phyloP scores from a whole-genome alignment of 2,329 filamentous ascomycete species.

The Aschersonia sp. region DNA sequence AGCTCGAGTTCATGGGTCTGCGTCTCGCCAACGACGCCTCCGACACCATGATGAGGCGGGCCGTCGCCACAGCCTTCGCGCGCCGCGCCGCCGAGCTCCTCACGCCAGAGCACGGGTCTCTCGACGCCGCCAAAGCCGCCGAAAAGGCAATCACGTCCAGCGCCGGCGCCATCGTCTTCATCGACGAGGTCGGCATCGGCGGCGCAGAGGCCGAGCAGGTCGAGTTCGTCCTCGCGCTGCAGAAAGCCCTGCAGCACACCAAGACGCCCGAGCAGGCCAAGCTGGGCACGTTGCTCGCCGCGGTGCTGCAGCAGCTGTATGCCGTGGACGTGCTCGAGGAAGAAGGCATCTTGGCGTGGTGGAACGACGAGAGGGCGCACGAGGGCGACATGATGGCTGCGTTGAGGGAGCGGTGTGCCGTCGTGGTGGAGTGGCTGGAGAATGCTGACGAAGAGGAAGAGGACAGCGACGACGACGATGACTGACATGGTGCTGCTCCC shows the following conservation, averaged over 20 bases:
- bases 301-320: constrained; percentile 72
- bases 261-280: constrained; percentile 39
- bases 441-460: constrained; percentile 63
- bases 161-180: constrained; percentile 38
- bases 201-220: constrained; percentile 65
- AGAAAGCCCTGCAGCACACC: constrained; percentile 59
- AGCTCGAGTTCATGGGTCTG: constrained; percentile 87
- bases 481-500: not conserved
- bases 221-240: constrained; percentile 70
- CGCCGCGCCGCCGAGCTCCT: constrained; percentile 62
- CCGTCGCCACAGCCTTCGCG: constrained; percentile 74
- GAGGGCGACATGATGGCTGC: constrained; percentile 54
- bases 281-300: constrained; percentile 54
- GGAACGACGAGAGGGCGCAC: constrained; percentile 56
- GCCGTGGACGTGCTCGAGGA: constrained; percentile 75
- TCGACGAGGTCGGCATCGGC: constrained; percentile 45
- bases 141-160: constrained; percentile 42
- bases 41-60: constrained; percentile 74
- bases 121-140: constrained; percentile 51
- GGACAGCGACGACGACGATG: constrained; percentile 36
- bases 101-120: constrained; percentile 30
- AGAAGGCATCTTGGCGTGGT: constrained; percentile 81
- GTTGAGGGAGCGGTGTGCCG: constrained; percentile 59
- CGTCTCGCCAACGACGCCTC: constrained; percentile 83
- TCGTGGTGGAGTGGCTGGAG: constrained; percentile 73